phyloP scores from a whole-genome alignment of 495 filamentous ascomycete species.

The Amorphotheca resinae region DNA sequence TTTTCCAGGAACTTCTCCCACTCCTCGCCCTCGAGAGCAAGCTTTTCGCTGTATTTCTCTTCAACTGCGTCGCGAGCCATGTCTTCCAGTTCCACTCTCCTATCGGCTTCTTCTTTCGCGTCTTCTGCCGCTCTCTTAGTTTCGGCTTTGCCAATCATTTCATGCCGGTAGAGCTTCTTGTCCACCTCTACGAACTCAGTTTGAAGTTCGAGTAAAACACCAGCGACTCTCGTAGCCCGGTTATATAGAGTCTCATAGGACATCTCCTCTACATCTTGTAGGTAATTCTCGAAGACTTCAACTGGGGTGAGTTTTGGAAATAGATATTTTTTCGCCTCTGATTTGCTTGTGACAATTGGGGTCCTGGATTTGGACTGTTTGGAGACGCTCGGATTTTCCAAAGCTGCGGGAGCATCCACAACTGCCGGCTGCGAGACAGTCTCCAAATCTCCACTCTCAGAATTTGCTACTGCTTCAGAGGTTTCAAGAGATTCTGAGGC shows the following conservation, averaged over 20 bases:
- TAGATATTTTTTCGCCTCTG: background rate
- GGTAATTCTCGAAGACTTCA: conserved; percentile 10
- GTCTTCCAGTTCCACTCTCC: background rate
- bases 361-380: too few species aligned
- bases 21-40: conserved; percentile 1
- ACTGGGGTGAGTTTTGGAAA: conserved; percentile 12
- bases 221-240: conserved; percentile 5
- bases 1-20: conserved; percentile 3
- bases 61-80: background rate
- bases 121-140: conserved; percentile 6
- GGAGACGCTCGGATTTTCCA: too few species aligned
- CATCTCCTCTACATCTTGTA: conserved; percentile 7
- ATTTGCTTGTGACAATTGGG: background rate
- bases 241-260: conserved; percentile 12
- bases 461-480: too few species aligned
- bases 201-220: conserved; percentile 5
- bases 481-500: background rate
- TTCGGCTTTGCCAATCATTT: background rate
- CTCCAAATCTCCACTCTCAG: too few species aligned
- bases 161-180: conserved; percentile 1
- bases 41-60: conserved; percentile 1
- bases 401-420: too few species aligned
- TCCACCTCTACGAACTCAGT: conserved; percentile 14
- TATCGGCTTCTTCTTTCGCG: background rate
- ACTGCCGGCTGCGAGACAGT: too few species aligned